Base-by-base conservation (phyloP, 2,329 filamentous ascomycete species). In the Xylaria sp. region DNA sequence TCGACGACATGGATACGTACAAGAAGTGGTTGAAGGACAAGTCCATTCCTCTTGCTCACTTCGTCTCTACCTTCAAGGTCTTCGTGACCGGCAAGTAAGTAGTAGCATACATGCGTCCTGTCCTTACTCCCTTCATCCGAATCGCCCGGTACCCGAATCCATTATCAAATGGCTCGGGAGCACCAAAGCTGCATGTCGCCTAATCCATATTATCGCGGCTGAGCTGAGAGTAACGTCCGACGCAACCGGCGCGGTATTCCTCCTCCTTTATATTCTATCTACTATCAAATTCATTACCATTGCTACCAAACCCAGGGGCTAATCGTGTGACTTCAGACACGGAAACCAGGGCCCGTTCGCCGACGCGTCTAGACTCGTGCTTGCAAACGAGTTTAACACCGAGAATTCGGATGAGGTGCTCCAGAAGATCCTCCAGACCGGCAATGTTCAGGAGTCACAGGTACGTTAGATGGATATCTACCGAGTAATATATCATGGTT, bases 331-430 rank as follows among this genome's bases (percentile, higher is more conserved):
- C 37, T 9, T 11, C 60, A 96, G 92, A 75, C 92, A 96, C 74
- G 93, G 93, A 66, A 85, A 84, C 50, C 91, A 96, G 74, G 93
- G 93, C 59, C 83, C 86, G 60, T 79, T 89, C 49, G 89, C 97
- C 71, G 77, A 79, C 8, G 92, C 92, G 7, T 89, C 90, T 67
- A 90, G 95, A 66, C 76, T 80, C 49, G 80, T 80, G 52, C 81
- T 99, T 3, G 87, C 94, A 71, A 88, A 86, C 67, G 92, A 97
- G 78, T 99, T 99, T 68, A 91, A 90, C 67, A 93, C 91, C 11
- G 77, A 81, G 67, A 80, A 86, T 57, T 87, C 91, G 23, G 92
- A 97, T 6, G 89, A 93, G 0, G 87, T 89, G 60, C 88, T 97
- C 71, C 84, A 84, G 76, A 79, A 85, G 76, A 96, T 99, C 64